Evolutionary conservation across 148 eudicot species (phyloP), one percentile per base, ranked within the genome.

Genomic region (Spergularia marina): DNA sequence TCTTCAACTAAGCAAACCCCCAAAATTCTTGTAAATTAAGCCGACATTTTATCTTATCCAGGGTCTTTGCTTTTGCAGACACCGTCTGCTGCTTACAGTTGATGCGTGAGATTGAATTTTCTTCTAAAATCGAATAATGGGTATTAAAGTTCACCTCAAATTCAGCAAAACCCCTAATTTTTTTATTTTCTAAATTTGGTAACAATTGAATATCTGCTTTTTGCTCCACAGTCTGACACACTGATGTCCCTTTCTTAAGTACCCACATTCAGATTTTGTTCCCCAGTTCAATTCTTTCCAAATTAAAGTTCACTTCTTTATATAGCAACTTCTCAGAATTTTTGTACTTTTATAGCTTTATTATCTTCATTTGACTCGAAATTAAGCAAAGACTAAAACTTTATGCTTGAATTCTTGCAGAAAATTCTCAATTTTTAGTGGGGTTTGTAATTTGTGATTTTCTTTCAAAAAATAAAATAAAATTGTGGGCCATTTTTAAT

Each of bases 241-340:
- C 25, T 67, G 21, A 67, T 68, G 78, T 66, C 53, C 12, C 66
- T 68, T 68, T 68, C 66, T 57, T 67, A 15, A 25, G 54, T 74
- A 56, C 51, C 69, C 20, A 55, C 18, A 57, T 68, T 70, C 79
- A 76, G 75, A 60, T 70, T 70, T 77, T 77, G 79, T 59, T 40
- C 66, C 65, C 49, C 36, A 8, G 11, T 74, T 12, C 39, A 63
- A 51, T 34, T 64, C 53, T 11, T 1, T 23, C 10, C 10, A 39
- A 76, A 39, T 44, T 44, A 67, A 66, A 57, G 7, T 63, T 47
- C 30, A 49, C 17, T 36, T 30, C 16, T 53, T 6, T 34, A 36
- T 49, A 12, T 2, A 49, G 10, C 25, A 4, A 30, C 5, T 47
- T 3, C 11, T 15, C 44, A 8, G 36, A 21, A 49, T 60, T 72